Base-by-base conservation (phyloP, 371 early-diverging fungal species). In the Mucor mucedo region DNA sequence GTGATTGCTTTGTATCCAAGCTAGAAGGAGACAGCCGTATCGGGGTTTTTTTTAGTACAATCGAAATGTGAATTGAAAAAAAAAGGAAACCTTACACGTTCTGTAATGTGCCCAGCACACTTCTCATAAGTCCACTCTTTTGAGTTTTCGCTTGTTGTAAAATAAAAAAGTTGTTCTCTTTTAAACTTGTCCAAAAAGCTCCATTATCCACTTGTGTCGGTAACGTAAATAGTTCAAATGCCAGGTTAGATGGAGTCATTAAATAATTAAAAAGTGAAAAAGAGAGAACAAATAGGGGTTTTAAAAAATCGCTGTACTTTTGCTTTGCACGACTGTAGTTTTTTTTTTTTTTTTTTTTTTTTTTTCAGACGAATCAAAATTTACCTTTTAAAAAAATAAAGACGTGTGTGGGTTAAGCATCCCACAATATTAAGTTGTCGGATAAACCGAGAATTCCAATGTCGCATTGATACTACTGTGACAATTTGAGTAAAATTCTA, bases 1-100 rank as follows among this genome's bases (percentile, higher is more conserved):
- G 91, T 10, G 95, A 88, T 74, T 96, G 97, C 78, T 94, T 94
- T 27, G 95, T 95, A 73, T 96, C 97, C 48, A 98, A 85, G 2
- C 89, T 87, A 58, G 42, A 21, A 21, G 21, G 21, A 21, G 21
- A 21, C 21, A 21, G 21, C 21, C 21, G 21, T 21, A 21, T 21
- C 21, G 21, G 21, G 21, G 0, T 21, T 21, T 21, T 21, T 21
- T 21, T 21, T 21, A 21, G 21, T 21, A 21, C 21, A 21, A 21
- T 21, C 21, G 21, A 21, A 21, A 21, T 21, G 21, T 21, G 21
- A 21, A 21, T 21, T 21, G 21, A 21, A 21, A 21, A 21, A 42
- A 47, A 21, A 44, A 28, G 42, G 1, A 53, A 6, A 29, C 73
- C 78, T 68, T 84, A 87, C 89, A 93, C 90, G 73, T 91, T 93